Evolutionary conservation across 1,284 basidiomycete species (phyloP).

Genomic region (Cerioporus squamosus): DNA sequence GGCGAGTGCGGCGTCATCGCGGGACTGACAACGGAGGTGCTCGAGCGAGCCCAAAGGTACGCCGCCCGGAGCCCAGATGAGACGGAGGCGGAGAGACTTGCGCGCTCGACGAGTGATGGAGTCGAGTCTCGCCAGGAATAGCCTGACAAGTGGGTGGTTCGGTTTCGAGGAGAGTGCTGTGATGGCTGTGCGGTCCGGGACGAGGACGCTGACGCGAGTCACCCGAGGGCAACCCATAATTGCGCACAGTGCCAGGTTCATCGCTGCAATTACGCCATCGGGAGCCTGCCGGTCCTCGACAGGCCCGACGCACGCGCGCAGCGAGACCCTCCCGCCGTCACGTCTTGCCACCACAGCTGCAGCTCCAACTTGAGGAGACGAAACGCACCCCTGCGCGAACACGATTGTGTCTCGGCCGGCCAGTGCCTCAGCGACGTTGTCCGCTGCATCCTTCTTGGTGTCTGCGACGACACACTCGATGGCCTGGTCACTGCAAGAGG

Average conservation of each 20-base stretch:
- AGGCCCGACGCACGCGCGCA: background rate
- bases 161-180: background rate
- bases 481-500: background rate
- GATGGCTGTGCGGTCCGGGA: background rate
- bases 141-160: background rate
- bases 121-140: background rate
- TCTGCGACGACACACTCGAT: background rate
- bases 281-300: background rate
- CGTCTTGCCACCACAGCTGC: background rate
- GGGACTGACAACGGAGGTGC: background rate
- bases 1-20: background rate
- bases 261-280: slow-evolving; percentile 4
- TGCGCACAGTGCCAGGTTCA: slow-evolving; percentile 1
- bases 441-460: background rate
- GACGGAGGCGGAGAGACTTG: background rate
- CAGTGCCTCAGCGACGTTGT: background rate
- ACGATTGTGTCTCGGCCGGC: background rate
- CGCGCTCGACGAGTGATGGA: background rate
- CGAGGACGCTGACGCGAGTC: slow-evolving; percentile 1
- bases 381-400: background rate
- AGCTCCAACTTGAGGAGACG: background rate
- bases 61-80: background rate
- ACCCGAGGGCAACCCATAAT: background rate
- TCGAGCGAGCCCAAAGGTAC: background rate
- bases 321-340: background rate